Percentiles rank a stretch among this genome's conserved stretches.
These are phyloP conservation scores for Tulasnella sp. DNA, from an alignment of 768 basidiomycete genomes.

Conservation along the genomic window DNA sequence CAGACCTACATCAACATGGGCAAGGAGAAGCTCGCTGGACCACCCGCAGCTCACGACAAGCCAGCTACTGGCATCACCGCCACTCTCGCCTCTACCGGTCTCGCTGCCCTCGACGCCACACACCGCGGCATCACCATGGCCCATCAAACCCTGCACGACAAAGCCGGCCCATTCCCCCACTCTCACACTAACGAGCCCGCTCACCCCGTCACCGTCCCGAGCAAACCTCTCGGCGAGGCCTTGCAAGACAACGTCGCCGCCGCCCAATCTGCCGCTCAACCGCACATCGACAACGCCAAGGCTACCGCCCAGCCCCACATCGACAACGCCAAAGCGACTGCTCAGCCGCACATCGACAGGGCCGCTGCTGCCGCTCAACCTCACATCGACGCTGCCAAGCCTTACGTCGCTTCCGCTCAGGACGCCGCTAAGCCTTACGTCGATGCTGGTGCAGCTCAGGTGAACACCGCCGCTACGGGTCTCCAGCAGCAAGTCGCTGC, in stretches of 20 bases:
- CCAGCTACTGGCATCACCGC: constrained; percentile 22
- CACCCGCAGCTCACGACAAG: neutral
- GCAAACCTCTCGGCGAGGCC: constrained; percentile 24
- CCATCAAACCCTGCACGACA: constrained; percentile 15
- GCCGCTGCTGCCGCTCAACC: constrained; percentile 19
- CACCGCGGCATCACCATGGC: constrained; percentile 25
- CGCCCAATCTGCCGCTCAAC: constrained; percentile 19
- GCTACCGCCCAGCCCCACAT: constrained; percentile 29
- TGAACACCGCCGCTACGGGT: neutral
- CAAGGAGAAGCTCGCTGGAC: constrained; percentile 7
- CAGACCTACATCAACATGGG: constrained; percentile 10
- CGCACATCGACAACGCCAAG: constrained; percentile 22
- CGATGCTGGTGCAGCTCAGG: constrained; percentile 7
- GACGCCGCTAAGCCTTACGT: constrained; percentile 2
- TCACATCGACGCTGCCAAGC: constrained; percentile 14
- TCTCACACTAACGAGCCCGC: constrained; percentile 19
- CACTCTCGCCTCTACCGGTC: constrained; percentile 27
- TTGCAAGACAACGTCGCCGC: constrained; percentile 11
- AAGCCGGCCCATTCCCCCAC: neutral
- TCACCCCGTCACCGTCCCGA: constrained; percentile 23
- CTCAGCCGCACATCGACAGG: constrained; percentile 28
- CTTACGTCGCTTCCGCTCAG: neutral
- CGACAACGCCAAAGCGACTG: constrained; percentile 29
- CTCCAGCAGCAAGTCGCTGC: neutral
- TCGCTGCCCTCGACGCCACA: constrained; percentile 24